Evolutionary conservation across 2,329 filamentous ascomycete species (phyloP), one percentile per base, ranked within the genome.

Genomic region (Lachnellula cervina): DNA sequence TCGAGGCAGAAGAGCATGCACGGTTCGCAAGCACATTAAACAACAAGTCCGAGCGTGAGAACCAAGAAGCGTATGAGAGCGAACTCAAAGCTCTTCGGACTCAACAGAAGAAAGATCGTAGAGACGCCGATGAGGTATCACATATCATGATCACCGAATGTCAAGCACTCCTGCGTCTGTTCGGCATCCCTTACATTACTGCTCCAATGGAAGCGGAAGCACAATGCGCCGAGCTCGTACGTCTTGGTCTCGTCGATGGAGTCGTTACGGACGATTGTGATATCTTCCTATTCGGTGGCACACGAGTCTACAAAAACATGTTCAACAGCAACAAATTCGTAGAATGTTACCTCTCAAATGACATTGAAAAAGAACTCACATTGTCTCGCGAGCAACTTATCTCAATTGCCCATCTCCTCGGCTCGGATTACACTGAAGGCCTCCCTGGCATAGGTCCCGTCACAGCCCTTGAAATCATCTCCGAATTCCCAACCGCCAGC

Each of bases 161-260:
- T 61, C 94, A 99, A 69, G 87, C 94, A 46, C 80, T 99, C 0
- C 82, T 99, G 19, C 82, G 85, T 5, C 81, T 97, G 8, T 99
- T 99, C 70, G 94, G 94, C 0, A 83, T 99, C 11, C 94, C 94
- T 0, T 99, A 99, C 68, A 87, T 99, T 64, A 99, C 93, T 0
- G 94, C 94, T 0, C 95, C 95, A 0, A 97, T 97, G 94, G 94
- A 99, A 79, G 94, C 94, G 0, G 94, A 99, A 77, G 94, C 94
- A 0, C 94, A 99, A 70, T 99, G 94, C 68, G 94, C 94, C 0
- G 89, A 96, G 72, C 82, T 99, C 4, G 92, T 99, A 0, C 76
- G 75, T 0, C 77, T 97, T 0, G 90, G 90, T 0, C 82, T 97
- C 0, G 95, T 99, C 8, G 95, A 99, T 69, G 94, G 95, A 13